Base-by-base conservation (phyloP, 1,284 basidiomycete species). In the Cryptococcus sp. region DNA sequence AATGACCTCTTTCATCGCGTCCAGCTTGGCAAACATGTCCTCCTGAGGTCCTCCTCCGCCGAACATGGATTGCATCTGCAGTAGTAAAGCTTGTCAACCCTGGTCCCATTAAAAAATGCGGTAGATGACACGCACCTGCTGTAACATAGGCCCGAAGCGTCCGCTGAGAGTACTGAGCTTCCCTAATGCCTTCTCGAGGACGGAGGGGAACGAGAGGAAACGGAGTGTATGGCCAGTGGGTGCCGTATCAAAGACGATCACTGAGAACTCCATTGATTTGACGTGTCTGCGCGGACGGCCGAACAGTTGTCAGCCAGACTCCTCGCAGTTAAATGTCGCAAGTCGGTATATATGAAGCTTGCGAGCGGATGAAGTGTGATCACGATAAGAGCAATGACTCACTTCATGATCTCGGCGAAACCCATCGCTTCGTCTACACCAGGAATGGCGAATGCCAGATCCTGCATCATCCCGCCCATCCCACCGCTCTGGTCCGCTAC, bases 401-500 rank as follows among this genome's bases (percentile, higher is more conserved):
- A 93, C 92, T 99, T 99, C 96, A 99, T 99, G 79, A 99, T 96
- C 80, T 99, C 95, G 0, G 95, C 96, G 71, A 99, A 99, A 60
- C 93, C 95, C 95, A 99, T 99, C 3, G 95, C 95, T 80, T 99
- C 95, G 74, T 99, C 95, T 1, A 99, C 95, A 81, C 95, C 95
- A 0, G 95, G 95, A 61, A 99, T 99, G 1, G 96, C 94, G 73
- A 99, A 99, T 0, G 95, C 96, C 42, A 99, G 84, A 80, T 99
- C 95, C 78, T 99, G 95, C 93, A 99, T 97, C 91, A 99, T 98
- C 64, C 89, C 88, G 39, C 93, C 93, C 94, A 99, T 97, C 83
- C 92, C 91, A 5, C 93, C 93, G 48, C 80, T 67, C 47, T 70
- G 68, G 54, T 73, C 71, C n/a, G 70, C 71, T 73, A 49, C 20